Percentiles rank a stretch among this genome's conserved stretches.
These are phyloP conservation scores for Phytophthora agathidicida DNA, from an alignment of 352 stramenopile genomes.

Conservation along the genomic window DNA sequence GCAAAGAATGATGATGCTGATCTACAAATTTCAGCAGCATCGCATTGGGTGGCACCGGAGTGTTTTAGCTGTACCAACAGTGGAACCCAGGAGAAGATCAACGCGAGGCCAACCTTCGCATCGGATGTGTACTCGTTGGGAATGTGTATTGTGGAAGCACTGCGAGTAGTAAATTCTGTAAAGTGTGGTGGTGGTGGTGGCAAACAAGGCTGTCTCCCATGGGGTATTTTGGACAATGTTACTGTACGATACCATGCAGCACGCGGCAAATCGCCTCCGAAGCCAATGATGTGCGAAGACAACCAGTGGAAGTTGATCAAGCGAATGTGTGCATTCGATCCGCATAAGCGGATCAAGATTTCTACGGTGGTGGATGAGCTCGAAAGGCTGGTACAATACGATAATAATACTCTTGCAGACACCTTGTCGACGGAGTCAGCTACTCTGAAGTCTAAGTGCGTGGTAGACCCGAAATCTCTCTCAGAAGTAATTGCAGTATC, in stretches of 20 bases:
- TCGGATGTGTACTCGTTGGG: constrained; percentile 14
- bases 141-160: constrained; percentile 15
- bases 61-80: not conserved
- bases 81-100: not conserved
- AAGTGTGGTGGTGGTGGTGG: not conserved
- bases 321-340: constrained; percentile 4
- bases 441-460: too few relatives aligned
- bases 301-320: constrained; percentile 3
- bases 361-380: constrained; percentile 15
- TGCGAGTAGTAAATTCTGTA: constrained; percentile 8
- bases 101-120: not conserved
- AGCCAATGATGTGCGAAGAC: not conserved
- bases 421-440: not conserved
- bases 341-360: constrained; percentile 6
- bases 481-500: not conserved
- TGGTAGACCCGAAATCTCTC: not conserved
- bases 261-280: not conserved
- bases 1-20: not conserved
- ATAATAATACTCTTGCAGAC: not conserved
- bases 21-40: not conserved
- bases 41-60: constrained; percentile 13
- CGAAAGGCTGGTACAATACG: not conserved
- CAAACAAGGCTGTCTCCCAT: not conserved
- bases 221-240: not conserved
- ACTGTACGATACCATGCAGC: not conserved